phyloP scores from a whole-genome alignment of 2,329 filamentous ascomycete genomes.

The Arthrobotrys megalospora region DNA sequence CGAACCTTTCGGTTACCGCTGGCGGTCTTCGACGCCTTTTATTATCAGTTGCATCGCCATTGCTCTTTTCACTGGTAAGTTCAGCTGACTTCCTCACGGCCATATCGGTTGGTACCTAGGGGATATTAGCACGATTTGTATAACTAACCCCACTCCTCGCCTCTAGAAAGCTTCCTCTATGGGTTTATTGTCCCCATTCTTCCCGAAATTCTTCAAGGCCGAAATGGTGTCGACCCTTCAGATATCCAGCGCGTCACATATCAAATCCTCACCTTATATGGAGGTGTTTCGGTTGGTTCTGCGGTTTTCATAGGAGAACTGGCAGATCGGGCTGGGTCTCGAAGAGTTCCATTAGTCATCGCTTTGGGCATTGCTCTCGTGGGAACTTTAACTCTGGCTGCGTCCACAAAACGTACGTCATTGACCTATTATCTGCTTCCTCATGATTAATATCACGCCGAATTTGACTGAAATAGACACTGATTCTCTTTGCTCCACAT shows the following conservation, averaged over 20 bases:
- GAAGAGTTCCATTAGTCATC: slow-evolving; percentile 74
- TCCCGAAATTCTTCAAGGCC: slow-evolving; percentile 70
- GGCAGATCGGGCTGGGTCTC: slow-evolving; percentile 72
- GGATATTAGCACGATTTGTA: too few species aligned
- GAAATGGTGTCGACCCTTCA: slow-evolving; percentile 70
- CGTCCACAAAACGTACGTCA: slow-evolving; percentile 62
- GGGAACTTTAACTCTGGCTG: slow-evolving; percentile 73
- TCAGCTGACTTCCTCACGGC: neutral
- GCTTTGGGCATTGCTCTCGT: slow-evolving; percentile 72
- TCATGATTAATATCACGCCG: neutral
- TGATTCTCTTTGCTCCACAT: neutral
- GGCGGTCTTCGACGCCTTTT: slow-evolving; percentile 31
- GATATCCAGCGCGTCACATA: slow-evolving; percentile 73
- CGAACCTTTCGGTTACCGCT: slow-evolving; percentile 3
- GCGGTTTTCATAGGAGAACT: slow-evolving; percentile 72
- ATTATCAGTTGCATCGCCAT: slow-evolving; percentile 24
- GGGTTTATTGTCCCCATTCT: slow-evolving; percentile 73
- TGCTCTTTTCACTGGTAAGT: slow-evolving; percentile 29
- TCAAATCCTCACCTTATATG: slow-evolving; percentile 72
- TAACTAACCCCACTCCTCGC: neutral
- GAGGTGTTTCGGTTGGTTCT: slow-evolving; percentile 71
- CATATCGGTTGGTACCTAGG: too few species aligned
- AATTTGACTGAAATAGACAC: too few species aligned
- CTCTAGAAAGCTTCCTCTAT: slow-evolving; percentile 70
- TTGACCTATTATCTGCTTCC: neutral